Percentiles rank a stretch among this genome's conserved stretches.
Evolutionary conservation across 345 rosid genomes (phyloP).

Genomic region (Citrus inodora): DNA sequence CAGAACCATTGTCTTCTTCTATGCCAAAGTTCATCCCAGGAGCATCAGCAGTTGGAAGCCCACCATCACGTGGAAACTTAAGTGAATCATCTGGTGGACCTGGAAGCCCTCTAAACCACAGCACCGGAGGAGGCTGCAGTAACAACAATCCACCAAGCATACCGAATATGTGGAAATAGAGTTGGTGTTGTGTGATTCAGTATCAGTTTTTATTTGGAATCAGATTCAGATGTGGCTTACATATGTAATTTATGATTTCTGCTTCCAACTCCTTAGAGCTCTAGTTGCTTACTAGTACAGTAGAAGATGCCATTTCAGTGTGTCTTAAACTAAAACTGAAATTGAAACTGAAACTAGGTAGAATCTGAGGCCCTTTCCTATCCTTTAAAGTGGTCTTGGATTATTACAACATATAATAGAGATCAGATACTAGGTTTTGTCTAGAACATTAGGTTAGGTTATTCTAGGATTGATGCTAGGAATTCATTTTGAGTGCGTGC

Average conservation of each 20-base stretch:
- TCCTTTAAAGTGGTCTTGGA: neutral
- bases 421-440: neutral
- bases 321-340: neutral
- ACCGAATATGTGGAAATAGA: conserved; percentile 40
- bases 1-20: conserved; percentile 26
- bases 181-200: neutral
- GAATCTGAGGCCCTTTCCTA: neutral
- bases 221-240: neutral
- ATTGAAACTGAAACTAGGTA: neutral
- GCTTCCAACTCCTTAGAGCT: neutral
- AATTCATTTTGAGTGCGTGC: neutral
- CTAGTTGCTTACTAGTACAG: neutral
- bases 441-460: neutral
- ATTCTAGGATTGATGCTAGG: neutral
- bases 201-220: neutral
- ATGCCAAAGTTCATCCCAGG: conserved; percentile 16
- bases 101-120: conserved; percentile 51
- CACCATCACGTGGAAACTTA: conserved; percentile 43
- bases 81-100: conserved; percentile 59
- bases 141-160: conserved; percentile 37
- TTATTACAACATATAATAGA: neutral
- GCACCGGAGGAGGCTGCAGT: conserved; percentile 35
- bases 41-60: conserved; percentile 41
- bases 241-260: neutral
- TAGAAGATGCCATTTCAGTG: neutral